Base-by-base conservation (phyloP, 148 eudicot species). In the Cornus florida region DNA sequence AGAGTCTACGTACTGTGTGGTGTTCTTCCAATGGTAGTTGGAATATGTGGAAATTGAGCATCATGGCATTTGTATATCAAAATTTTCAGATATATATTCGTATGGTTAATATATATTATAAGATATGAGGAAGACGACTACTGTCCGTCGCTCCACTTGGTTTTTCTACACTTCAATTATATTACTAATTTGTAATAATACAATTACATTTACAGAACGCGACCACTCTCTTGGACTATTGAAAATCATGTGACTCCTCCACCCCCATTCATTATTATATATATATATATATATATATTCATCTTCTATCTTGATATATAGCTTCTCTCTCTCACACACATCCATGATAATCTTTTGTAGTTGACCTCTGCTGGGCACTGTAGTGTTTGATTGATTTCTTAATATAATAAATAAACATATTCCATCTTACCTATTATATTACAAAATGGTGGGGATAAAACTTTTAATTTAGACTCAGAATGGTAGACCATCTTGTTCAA, bases 91-190 rank as follows among this genome's bases (percentile, higher is more conserved):
- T 56, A 74, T 62, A 66, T 79, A 72, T 76, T 65, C 79, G 32
- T 79, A 74, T 66, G 48, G 76, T 38, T 28, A 41, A 66, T 19
- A 66, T 79, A 72, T n/a, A n/a, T n/a, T n/a, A 72, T 23, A 59
- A 6, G 24, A 53, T 53, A 46, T 72, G 77, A 82, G 24, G 77
- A 70, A 77, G 84, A 84, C 77, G 39, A 86, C 10, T 82, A 86
- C 10, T 82, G 84, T 77, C 72, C 73, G 82, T 62, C 69, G 69
- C 22, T 78, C 84, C 81, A 79, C 78, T 83, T 78, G 86, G 64
- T 71, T 23, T 76, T 38, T 73, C 33, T 46, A 33, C 62, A 70
- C 70, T 59, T 16, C 38, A 39, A 23, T 75, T 56, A 35, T 56
- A 35, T 28, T 28, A 28, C 28, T 28, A 0, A 28, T 39, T 59